Evolutionary conservation across 202 grass and related monocot genomes (phyloP).

Genomic region (Zizania palustris): DNA sequence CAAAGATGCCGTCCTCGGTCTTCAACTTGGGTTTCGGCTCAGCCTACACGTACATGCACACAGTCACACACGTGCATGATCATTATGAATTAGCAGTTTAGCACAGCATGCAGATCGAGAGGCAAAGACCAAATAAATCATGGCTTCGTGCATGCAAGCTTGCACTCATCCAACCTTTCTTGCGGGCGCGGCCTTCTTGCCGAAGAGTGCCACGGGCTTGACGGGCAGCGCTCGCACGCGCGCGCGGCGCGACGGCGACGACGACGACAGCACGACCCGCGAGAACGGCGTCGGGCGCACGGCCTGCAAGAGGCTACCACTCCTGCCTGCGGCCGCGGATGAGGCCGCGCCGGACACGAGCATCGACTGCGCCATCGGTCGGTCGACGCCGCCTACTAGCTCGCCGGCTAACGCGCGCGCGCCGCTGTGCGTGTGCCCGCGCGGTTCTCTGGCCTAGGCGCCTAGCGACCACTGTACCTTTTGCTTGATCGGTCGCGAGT

Average conservation of each 20-base stretch:
- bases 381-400: background rate
- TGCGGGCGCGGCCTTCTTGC: constrained; percentile 60
- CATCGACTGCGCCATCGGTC: constrained; percentile 77
- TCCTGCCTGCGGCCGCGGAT: too few species aligned
- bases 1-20: constrained; percentile 92
- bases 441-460: background rate
- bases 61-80: background rate
- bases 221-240: constrained; percentile 44
- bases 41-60: background rate
- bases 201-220: constrained; percentile 59
- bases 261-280: constrained; percentile 33
- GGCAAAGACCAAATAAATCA: background rate
- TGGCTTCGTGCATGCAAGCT: too few species aligned
- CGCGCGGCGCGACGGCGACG: constrained; percentile 13
- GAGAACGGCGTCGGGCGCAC: constrained; percentile 46
- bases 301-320: constrained; percentile 44
- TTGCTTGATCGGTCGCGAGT: background rate
- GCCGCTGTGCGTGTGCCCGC: background rate
- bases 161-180: constrained; percentile 42
- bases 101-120: background rate
- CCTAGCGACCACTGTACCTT: background rate
- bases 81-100: background rate
- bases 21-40: constrained; percentile 52
- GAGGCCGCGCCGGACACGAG: constrained; percentile 40
- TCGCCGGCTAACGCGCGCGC: too few species aligned